Conservation (phyloP, 176 grass and related monocot genomes). For the Triticum dicoccoides region DNA sequence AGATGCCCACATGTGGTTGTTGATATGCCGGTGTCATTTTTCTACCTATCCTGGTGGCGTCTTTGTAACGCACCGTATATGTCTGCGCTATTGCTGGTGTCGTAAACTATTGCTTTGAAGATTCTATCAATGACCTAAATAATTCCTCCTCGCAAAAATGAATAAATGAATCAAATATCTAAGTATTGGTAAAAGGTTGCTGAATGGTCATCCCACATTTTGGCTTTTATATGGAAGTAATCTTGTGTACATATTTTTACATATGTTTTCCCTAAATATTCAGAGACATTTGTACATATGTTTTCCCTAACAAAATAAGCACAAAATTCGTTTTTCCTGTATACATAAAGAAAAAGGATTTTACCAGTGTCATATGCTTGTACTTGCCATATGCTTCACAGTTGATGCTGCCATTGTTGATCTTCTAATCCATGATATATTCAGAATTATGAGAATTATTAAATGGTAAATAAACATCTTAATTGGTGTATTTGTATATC, state of each 20-base stretch:
- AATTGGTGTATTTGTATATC: background rate
- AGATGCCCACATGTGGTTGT: background rate
- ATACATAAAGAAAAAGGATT: background rate
- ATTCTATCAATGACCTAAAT: background rate
- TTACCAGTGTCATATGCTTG: background rate
- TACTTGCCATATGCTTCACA: background rate
- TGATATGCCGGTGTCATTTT: constrained; percentile 18
- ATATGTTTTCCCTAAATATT: background rate
- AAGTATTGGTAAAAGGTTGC: background rate
- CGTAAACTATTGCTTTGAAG: background rate
- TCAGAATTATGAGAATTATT: background rate
- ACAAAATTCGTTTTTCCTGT: background rate
- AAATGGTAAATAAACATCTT: constrained; percentile 4
- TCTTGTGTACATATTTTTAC: background rate
- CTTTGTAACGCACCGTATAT: background rate
- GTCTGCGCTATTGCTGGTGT: constrained; percentile 20
- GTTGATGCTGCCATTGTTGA: background rate
- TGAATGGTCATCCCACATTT: background rate
- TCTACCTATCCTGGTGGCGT: background rate
- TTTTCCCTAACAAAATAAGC: background rate
- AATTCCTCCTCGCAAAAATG: background rate
- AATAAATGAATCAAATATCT: background rate
- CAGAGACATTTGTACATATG: background rate
- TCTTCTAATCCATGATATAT: background rate
- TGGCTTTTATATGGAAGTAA: background rate